Base-by-base conservation (phyloP, 306 rosid genomes). In the Corylus americana region DNA sequence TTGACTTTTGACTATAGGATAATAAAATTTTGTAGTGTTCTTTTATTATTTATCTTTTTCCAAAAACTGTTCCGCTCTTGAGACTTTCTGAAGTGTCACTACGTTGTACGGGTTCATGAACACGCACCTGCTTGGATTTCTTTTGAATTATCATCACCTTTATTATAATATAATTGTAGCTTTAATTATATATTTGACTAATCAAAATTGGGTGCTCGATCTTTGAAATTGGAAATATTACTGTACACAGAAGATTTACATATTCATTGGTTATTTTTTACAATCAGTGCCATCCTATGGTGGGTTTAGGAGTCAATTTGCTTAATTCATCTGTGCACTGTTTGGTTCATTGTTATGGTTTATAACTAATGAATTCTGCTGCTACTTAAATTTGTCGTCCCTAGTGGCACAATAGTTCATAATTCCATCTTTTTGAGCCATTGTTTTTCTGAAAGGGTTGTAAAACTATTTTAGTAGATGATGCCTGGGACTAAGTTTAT, bases 11-110 rank as follows among this genome's bases (percentile, higher is more conserved):
- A 47, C 58, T 78, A 17, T 44, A 22, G 27, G 35, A 27, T 55
- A 42, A 57, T 71, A 79, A 27, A 69, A 50, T 29, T 58, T 18
- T 37, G 39, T 69, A 31, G 44, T 64, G 66, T 73, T 73, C 12
- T 5, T 17, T 13, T 22, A 1, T 3, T 53, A 11, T 53, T 67
- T 39, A 8, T 67, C 67, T 53, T 35, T 9, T 45, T 55, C 25
- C 58, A 66, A 17, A 8, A 39, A 18, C 27, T 39, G 5, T 67
- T 67, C 17, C 11, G 18, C 13, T 62, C 44, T 11, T 25, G 7
- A 62, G 29, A 4, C 20, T 53, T 16, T 53, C 58, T 11, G 4
- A 53, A 58, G 66, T 10, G 18, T 55, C 35, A n/a, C 17, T 18
- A 39, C 22, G 22, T 39, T 77, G 44, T 67, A 51, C 53, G n/a